These are phyloP conservation scores for Psilocybe sp. DNA, from an alignment of 768 basidiomycete genomes.

Conservation along the genomic window DNA sequence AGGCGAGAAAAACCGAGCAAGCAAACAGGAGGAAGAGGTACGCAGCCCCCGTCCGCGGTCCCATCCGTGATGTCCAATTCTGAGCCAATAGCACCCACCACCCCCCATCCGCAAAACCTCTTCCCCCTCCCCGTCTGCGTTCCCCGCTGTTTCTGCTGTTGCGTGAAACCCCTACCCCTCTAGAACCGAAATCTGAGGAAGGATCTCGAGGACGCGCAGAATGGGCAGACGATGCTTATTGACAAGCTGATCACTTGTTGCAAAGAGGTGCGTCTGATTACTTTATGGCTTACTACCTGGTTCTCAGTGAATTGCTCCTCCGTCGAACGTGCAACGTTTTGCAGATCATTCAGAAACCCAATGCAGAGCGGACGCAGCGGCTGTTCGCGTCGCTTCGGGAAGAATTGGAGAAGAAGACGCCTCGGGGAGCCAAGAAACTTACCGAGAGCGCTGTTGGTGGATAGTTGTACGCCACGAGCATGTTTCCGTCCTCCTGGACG, in stretches of 20 bases:
- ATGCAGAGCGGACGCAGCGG: slow-evolving; percentile 79
- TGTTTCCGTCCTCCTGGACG: slow-evolving; percentile 6
- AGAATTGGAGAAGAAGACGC: slow-evolving; percentile 74
- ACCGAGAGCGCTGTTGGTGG: slow-evolving; percentile 35
- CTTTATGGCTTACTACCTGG: neutral
- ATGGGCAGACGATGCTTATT: slow-evolving; percentile 74
- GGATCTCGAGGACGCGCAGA: slow-evolving; percentile 78
- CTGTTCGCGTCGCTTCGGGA: slow-evolving; percentile 78
- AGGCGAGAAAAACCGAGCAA: slow-evolving; percentile 64
- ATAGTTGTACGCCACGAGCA: slow-evolving; percentile 10
- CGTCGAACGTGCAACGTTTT: slow-evolving; percentile 1
- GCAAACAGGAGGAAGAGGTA: slow-evolving; percentile 76
- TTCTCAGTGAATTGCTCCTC: slow-evolving; percentile 2
- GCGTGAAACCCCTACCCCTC: slow-evolving; percentile 3
- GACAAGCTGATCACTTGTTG: slow-evolving; percentile 84
- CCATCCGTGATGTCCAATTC: slow-evolving; percentile 6
- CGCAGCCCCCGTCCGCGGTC: slow-evolving; percentile 20
- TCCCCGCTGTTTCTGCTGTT: neutral
- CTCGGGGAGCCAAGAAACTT: slow-evolving; percentile 38
- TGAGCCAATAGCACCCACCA: neutral
- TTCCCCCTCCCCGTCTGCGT: neutral
- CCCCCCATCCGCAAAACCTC: slow-evolving; percentile 2
- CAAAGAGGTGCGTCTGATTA: slow-evolving; percentile 65
- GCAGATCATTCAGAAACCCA: slow-evolving; percentile 58
- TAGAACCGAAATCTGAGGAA: slow-evolving; percentile 70